phyloP scores from a whole-genome alignment of 1,284 basidiomycete species.

The Stygiomarasmius scandens region DNA sequence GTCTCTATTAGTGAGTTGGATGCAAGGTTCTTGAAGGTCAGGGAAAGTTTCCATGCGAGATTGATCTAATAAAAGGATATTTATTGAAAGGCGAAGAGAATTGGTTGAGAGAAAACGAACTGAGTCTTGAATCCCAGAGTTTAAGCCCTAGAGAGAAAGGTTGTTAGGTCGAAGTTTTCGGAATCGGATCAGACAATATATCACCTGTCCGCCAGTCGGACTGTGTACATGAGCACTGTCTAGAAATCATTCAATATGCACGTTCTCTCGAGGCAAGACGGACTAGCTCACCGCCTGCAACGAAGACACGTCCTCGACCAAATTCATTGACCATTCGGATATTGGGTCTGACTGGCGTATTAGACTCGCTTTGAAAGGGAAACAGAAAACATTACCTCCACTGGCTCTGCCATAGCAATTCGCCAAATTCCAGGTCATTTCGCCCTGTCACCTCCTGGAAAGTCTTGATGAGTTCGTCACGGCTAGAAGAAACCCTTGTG shows the following conservation, averaged over 20 bases:
- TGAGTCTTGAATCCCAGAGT: constrained; percentile 41
- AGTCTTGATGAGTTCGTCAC: constrained; percentile 32
- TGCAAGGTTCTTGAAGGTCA: constrained; percentile 37
- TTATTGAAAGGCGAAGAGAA: not conserved
- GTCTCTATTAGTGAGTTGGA: constrained; percentile 33
- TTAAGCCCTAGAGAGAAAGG: constrained; percentile 32
- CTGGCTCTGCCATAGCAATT: constrained; percentile 31
- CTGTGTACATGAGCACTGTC: constrained; percentile 34
- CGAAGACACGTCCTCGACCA: constrained; percentile 21
- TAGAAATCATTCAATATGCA: constrained; percentile 8
- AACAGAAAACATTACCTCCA: constrained; percentile 22
- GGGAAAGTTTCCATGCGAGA: constrained; percentile 43
- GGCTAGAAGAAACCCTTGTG: constrained; percentile 27
- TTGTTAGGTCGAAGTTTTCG: not conserved
- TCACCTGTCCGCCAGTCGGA: constrained; percentile 34
- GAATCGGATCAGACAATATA: not conserved
- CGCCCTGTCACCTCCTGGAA: constrained; percentile 33
- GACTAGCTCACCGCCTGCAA: constrained; percentile 33
- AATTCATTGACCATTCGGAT: constrained; percentile 21
- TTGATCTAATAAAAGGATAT: constrained; percentile 32
- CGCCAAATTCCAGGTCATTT: constrained; percentile 35
- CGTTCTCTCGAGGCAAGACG: not conserved
- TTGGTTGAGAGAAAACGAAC: constrained; percentile 21
- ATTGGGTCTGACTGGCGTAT: constrained; percentile 28
- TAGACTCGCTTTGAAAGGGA: constrained; percentile 32